phyloP scores from a whole-genome alignment of 1,139 yeast species.

The Suhomyces yuchorum region DNA sequence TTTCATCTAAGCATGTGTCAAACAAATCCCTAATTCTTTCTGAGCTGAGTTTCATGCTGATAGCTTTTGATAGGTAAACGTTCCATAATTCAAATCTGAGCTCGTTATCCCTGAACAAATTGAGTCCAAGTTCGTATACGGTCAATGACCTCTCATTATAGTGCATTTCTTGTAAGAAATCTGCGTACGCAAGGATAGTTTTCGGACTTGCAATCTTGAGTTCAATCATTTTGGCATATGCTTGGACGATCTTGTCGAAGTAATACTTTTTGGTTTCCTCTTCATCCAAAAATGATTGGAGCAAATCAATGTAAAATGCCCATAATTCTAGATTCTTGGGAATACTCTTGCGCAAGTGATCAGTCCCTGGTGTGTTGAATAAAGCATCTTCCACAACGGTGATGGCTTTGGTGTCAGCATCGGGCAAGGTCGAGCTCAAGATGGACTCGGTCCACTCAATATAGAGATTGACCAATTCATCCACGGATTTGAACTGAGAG shows the following conservation, averaged over 20 bases:
- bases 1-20: constrained; percentile 50
- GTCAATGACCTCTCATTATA: constrained; percentile 56
- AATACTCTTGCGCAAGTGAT: constrained; percentile 50
- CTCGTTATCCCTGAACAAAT: constrained; percentile 58
- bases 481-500: constrained; percentile 65
- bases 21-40: constrained; percentile 76
- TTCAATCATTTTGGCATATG: constrained; percentile 63
- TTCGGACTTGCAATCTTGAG: constrained; percentile 72
- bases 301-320: constrained; percentile 72
- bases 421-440: constrained; percentile 30
- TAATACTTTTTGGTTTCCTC: constrained; percentile 17
- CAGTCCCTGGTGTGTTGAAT: constrained; percentile 9
- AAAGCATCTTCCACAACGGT: constrained; percentile 56
- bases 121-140: constrained; percentile 69
- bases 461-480: constrained; percentile 71
- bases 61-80: constrained; percentile 58
- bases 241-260: constrained; percentile 28
- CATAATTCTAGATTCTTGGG: constrained; percentile 67
- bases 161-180: constrained; percentile 54
- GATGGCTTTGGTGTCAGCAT: constrained; percentile 55
- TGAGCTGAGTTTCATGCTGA: constrained; percentile 26
- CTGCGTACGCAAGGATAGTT: constrained; percentile 66
- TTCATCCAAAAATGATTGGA: constrained; percentile 59
- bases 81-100: constrained; percentile 73
- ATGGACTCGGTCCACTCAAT: constrained; percentile 73